A percentile compares a stretch with the other conserved stretches of the same genome.
Evolutionary conservation across 2,329 filamentous ascomycete genomes (phyloP).

Genomic region (Simplicillium sp.): DNA sequence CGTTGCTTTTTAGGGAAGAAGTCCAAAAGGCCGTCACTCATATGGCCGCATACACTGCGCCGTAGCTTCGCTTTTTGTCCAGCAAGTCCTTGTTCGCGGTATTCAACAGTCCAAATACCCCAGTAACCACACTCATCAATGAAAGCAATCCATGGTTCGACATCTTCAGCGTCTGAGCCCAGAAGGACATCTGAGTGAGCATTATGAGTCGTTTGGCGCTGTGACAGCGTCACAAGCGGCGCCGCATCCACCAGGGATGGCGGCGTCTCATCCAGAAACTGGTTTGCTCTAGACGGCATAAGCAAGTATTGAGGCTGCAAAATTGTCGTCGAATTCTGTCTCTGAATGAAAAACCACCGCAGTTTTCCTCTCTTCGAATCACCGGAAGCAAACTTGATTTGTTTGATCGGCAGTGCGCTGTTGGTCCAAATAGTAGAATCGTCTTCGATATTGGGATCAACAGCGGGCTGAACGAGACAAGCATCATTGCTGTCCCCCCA

Average conservation of each 20-base stretch:
- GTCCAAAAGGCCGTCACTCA: slow-evolving; percentile 26
- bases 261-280: slow-evolving; percentile 15
- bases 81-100: slow-evolving; percentile 21
- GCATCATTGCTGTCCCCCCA: slow-evolving; percentile 39
- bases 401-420: slow-evolving; percentile 37
- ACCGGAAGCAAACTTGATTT: slow-evolving; percentile 39
- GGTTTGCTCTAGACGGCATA: slow-evolving; percentile 19
- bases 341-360: slow-evolving; percentile 46
- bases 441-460: slow-evolving; percentile 31
- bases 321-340: slow-evolving; percentile 39
- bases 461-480: slow-evolving; percentile 35
- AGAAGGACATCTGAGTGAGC: slow-evolving; percentile 56
- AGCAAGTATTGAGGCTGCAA: slow-evolving; percentile 39
- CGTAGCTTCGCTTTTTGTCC: slow-evolving; percentile 22
- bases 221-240: slow-evolving; percentile 41
- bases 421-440: slow-evolving; percentile 45
- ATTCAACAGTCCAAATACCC: slow-evolving; percentile 54
- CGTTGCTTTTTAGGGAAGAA: slow-evolving; percentile 19
- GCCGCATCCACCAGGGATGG: slow-evolving; percentile 45
- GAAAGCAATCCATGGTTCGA: slow-evolving; percentile 54
- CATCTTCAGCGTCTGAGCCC: slow-evolving; percentile 36
- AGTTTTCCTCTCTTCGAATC: slow-evolving; percentile 23
- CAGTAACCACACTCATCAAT: slow-evolving; percentile 57
- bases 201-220: slow-evolving; percentile 40
- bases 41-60: slow-evolving; percentile 31